These are phyloP conservation scores for Nicotiana sylvestris DNA, from an alignment of 257 asterid species.

Conservation along the genomic window DNA sequence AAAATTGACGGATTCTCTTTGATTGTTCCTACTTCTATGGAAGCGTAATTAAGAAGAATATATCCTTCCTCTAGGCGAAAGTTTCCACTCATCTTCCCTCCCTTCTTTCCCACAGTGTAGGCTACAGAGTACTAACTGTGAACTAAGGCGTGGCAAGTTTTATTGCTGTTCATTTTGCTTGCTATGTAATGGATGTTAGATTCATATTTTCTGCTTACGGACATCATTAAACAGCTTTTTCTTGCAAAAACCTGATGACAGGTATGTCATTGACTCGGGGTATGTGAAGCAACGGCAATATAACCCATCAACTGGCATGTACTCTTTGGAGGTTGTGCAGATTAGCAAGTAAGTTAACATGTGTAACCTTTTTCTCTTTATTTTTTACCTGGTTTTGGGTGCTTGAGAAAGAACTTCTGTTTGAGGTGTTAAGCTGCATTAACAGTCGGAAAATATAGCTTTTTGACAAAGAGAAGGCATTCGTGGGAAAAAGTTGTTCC, in stretches of 20 bases:
- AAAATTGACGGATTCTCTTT: neutral
- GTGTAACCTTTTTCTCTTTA: neutral
- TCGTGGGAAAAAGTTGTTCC: neutral
- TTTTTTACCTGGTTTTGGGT: neutral
- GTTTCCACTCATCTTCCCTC: neutral
- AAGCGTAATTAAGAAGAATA: neutral
- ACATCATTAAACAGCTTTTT: neutral
- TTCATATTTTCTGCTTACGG: neutral
- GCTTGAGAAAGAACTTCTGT: neutral
- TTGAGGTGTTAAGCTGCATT: neutral
- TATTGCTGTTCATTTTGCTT: neutral
- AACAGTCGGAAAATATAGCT: neutral
- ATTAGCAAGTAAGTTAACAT: slow-evolving; percentile 77
- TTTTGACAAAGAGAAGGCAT: neutral
- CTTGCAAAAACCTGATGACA: slow-evolving; percentile 21
- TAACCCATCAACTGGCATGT: slow-evolving; percentile 96
- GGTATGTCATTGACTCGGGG: slow-evolving; percentile 93
- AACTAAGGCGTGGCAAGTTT: neutral
- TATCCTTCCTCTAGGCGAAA: neutral
- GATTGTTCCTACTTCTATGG: neutral
- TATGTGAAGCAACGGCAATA: slow-evolving; percentile 95
- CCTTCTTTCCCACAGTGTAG: neutral
- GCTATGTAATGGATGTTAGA: slow-evolving; percentile 1
- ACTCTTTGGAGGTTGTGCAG: slow-evolving; percentile 87
- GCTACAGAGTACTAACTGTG: neutral